These are phyloP conservation scores for Fusarium sp. DNA, from an alignment of 2,329 filamentous ascomycete genomes.

Conservation along the genomic window DNA sequence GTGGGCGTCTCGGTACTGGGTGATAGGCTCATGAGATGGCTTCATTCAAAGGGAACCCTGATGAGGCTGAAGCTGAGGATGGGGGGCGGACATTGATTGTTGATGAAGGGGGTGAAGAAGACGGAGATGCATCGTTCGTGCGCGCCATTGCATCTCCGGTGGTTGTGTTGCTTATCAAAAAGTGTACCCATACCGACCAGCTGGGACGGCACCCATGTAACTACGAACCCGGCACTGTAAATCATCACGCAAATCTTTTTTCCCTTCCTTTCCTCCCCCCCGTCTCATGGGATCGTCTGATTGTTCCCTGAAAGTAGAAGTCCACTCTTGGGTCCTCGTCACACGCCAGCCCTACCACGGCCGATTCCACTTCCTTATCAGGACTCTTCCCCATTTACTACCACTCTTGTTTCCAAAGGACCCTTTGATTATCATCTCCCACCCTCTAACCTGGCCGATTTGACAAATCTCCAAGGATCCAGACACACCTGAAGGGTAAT, in stretches of 20 bases:
- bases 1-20: not conserved
- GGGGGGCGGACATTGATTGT: not conserved
- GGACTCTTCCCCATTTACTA: not conserved
- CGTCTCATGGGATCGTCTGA: constrained; percentile 10
- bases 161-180: not conserved
- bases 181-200: constrained; percentile 23
- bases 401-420: not conserved
- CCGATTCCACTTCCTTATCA: not conserved
- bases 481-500: constrained; percentile 1
- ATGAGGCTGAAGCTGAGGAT: constrained; percentile 20
- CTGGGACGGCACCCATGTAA: constrained; percentile 25
- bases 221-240: constrained; percentile 28
- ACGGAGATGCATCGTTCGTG: constrained; percentile 17
- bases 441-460: not conserved
- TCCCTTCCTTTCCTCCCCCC: not conserved
- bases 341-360: constrained; percentile 16
- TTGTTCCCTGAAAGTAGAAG: constrained; percentile 3
- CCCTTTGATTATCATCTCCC: not conserved
- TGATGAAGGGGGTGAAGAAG: not conserved
- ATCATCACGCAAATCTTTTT: constrained; percentile 19
- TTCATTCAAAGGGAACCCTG: not conserved
- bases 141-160: not conserved
- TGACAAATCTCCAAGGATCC: not conserved
- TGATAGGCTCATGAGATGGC: not conserved
- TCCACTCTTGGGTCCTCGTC: not conserved